phyloP scores from a whole-genome alignment of 2,329 filamentous ascomycete species.

The Penicillium digitatum region DNA sequence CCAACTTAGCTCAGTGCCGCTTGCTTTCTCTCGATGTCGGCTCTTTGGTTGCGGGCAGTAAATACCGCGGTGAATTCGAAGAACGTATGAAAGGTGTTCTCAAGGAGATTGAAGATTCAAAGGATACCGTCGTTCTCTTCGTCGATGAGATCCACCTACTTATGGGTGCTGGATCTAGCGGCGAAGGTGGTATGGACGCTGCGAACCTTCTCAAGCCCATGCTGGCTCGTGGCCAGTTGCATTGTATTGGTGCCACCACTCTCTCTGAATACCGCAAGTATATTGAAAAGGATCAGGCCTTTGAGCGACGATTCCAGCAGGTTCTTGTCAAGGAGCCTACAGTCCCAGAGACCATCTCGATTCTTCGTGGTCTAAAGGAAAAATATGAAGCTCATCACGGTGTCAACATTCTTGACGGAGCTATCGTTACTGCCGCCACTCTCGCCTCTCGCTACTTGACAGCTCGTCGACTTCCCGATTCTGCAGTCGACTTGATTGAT shows the following conservation, averaged over 20 bases:
- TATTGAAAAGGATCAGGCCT: constrained; percentile 96
- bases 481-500: constrained; percentile 92
- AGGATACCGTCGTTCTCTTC: constrained; percentile 95
- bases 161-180: constrained; percentile 92
- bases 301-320: constrained; percentile 97
- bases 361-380: constrained; percentile 96
- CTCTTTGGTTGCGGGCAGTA: constrained; percentile 91
- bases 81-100: constrained; percentile 98
- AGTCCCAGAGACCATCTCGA: constrained; percentile 87
- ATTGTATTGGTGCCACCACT: constrained; percentile 97
- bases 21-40: constrained; percentile 93
- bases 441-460: constrained; percentile 93
- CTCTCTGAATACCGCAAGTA: constrained; percentile 96
- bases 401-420: constrained; percentile 91
- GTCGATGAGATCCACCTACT: constrained; percentile 98
- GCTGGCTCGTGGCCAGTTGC: constrained; percentile 91
- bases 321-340: constrained; percentile 93
- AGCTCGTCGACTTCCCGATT: constrained; percentile 84
- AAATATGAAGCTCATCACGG: constrained; percentile 98
- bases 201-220: constrained; percentile 97
- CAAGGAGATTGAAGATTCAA: constrained; percentile 91
- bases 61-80: constrained; percentile 97
- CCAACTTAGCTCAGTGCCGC: constrained; percentile 90
- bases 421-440: constrained; percentile 85
- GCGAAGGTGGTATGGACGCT: constrained; percentile 97